A percentile compares a stretch with the other conserved stretches of the same genome.
These are phyloP conservation scores for Myrica gale DNA, from an alignment of 306 rosid genomes.

Conservation along the genomic window DNA sequence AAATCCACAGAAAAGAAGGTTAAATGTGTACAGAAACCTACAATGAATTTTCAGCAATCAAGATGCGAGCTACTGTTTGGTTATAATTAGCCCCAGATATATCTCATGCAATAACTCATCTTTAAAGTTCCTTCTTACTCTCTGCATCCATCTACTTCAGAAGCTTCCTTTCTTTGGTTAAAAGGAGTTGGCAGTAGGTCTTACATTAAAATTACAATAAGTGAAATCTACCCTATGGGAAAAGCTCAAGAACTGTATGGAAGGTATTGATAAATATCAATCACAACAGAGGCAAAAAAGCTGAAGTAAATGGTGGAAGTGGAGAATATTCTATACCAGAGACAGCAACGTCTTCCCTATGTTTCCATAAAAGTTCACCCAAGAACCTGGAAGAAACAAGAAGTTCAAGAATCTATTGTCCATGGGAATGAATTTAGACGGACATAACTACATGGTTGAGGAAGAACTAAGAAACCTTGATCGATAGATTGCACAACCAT, in stretches of 20 bases:
- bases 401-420: conserved; percentile 17
- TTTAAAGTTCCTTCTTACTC: neutral
- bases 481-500: conserved; percentile 85
- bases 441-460: neutral
- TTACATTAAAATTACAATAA: neutral
- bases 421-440: conserved; percentile 15
- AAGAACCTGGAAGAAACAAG: conserved; percentile 62
- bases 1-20: neutral
- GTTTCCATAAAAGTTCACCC: conserved; percentile 85
- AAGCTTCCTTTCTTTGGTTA: neutral
- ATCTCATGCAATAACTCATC: neutral
- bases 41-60: neutral
- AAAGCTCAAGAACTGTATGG: neutral
- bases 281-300: neutral
- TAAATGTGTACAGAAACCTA: neutral
- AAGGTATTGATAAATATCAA: neutral
- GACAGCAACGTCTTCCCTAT: conserved; percentile 77
- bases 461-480: conserved; percentile 55
- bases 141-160: neutral
- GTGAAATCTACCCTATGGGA: neutral
- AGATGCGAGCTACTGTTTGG: neutral
- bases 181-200: neutral
- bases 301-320: neutral
- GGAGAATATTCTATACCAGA: conserved; percentile 46
- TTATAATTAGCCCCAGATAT: neutral